Evolutionary conservation across 192 early-diverging fungal genomes (phyloP).

Genomic region (Backusella mclennaniae): DNA sequence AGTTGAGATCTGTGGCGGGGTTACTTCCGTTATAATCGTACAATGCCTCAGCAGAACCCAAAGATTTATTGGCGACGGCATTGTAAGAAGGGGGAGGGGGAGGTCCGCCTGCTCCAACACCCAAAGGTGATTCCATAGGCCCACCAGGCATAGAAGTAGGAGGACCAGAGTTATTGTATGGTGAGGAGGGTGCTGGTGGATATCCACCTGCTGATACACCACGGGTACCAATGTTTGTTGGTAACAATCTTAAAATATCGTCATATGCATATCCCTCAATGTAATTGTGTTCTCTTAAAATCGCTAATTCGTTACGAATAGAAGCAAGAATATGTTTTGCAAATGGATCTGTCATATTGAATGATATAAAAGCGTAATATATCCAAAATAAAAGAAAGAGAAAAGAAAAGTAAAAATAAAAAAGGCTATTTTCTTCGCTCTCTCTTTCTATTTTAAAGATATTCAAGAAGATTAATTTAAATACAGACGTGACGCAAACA

Average conservation of each 20-base stretch:
- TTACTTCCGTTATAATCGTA: conserved; percentile 64
- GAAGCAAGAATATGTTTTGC: conserved; percentile 25
- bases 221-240: neutral
- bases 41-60: conserved; percentile 47
- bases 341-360: neutral
- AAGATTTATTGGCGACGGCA: neutral
- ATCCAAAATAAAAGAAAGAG: neutral
- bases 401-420: neutral
- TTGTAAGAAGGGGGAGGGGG: conserved; percentile 23
- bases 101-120: neutral
- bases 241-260: conserved; percentile 24
- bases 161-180: neutral
- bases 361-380: neutral
- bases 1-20: conserved; percentile 52
- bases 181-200: neutral
- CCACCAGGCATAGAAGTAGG: neutral
- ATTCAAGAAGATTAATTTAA: neutral
- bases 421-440: neutral
- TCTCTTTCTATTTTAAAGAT: neutral
- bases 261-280: conserved; percentile 22
- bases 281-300: conserved; percentile 26
- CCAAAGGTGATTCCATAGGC: neutral
- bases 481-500: conserved; percentile 8
- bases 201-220: conserved; percentile 3
- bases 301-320: conserved; percentile 22